Evolutionary conservation across 2,329 filamentous ascomycete genomes (phyloP), one percentile per base, ranked within the genome.

Genomic region (Nothomitra cinnamomea): DNA sequence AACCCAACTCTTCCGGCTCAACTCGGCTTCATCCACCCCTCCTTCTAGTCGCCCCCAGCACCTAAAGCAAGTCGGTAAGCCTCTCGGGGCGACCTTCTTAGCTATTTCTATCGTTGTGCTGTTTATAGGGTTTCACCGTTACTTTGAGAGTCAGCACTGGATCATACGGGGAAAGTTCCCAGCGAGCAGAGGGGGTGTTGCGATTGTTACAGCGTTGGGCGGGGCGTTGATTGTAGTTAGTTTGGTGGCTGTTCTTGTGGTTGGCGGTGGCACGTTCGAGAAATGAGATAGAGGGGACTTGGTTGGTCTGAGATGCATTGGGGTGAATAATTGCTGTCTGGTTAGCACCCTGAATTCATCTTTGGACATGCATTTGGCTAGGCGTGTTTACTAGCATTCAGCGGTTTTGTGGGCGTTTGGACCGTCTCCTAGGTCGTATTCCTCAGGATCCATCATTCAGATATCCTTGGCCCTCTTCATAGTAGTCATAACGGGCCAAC

Each of bases 1-100:
- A 41, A 90, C 86, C 1, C 86, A 92, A 65, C 78, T 92, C 49
- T 90, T 92, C 69, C 82, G 86, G 24, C 79, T 92, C 55, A 89
- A 89, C 69, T 84, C 80, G 0, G 57, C 50, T 59, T 53, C 58
- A 57, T 57, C 62, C n/a, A 55, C 49, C 10, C 13, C 43, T 13
- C 43, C 2, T 15, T 25, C 43, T 56, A 60, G 50, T 57, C 63
- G 57, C 43, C 59, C 58, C 6, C 53, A 58, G 17, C 65, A 60
- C 36, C 68, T 86, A 50, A 75, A 79, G 43, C 76, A 76, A 53
- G 71, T 87, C 57, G 85, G 84, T 48, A 85, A 83, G 61, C 84
- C 84, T 1, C 74, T 88, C 0, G 86, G 86, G 41, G 79, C 84
- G 1, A 82, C 85, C 1, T 92, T 92, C 60, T 71, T 92, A 41